Base-by-base conservation (phyloP, 2,329 filamentous ascomycete genomes). In the Passalora sequoiae region DNA sequence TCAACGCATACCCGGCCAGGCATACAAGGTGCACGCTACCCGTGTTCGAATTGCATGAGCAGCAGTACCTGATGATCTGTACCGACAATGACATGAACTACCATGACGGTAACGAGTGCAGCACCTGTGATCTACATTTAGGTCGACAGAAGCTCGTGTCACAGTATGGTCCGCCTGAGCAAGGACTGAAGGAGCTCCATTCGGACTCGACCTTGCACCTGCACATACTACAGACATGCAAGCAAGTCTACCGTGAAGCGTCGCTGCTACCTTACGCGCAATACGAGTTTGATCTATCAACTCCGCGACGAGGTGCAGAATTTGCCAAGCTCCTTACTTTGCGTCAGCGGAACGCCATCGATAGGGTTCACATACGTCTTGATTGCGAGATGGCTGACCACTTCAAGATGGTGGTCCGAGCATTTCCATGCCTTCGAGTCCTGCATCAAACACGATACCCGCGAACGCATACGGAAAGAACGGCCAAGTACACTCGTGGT, bases 231-330 rank as follows among this genome's bases (percentile, higher is more conserved):
- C 28, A 35, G 16, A 13, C 29, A n/a, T 42, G 39, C 24, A 12
- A n/a, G 6, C 28, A 25, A n/a, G 17, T 42, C 6, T 42, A 42
- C 24, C 29, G 15, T n/a, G 39, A 42, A 27, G 39, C 39, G 3
- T 35, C 27, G n/a, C 20, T 24, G 2, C 30, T 42, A 6, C 39
- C 39, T 10, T 42, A 33, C 30, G n/a, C 13, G 9, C 19, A 24
- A 6, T 35, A 42, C 30, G 19, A 19, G 7, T 35, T 35, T 17
- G 39, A 42, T 19, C 9, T 39, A 9, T 29, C 37, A 27, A 29
- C 37, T 15, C 37, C 37, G 17, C 15, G 24, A n/a, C 37, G 31
- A 4, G 31, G 31, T 8, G 13, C 21, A 4, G 31, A 35, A n/a
- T 35, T 35, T n/a, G 31, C 16, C 31, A 35, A 35, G n/a, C 17